Percentiles rank a stretch among this genome's conserved stretches.
Evolutionary conservation across 139 green algal genomes (phyloP).

Genomic region (Asterochloris erici): DNA sequence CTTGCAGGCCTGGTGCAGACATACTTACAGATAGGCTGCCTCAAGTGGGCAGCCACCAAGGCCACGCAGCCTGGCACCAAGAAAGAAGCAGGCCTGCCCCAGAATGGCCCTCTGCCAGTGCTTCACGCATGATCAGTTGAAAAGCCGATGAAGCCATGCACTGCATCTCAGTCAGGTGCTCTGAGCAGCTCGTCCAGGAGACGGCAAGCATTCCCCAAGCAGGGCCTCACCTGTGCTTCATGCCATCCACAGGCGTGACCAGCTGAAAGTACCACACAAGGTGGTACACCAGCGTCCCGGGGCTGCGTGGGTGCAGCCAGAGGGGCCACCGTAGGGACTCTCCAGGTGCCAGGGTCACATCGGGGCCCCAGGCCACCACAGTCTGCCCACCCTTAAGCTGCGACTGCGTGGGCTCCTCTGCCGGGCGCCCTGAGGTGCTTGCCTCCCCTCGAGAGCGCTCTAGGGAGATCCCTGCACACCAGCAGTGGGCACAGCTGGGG

Average conservation of each 20-base stretch:
- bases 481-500: background rate
- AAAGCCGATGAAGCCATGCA: background rate
- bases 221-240: slow-evolving; percentile 14
- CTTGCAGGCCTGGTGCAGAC: background rate
- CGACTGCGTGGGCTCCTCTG: slow-evolving; percentile 10
- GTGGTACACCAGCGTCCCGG: slow-evolving; percentile 37
- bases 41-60: no score
- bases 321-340: slow-evolving; percentile 39
- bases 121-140: background rate
- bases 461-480: background rate
- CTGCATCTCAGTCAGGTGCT: background rate
- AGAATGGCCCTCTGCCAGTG: background rate
- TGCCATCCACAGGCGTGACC: slow-evolving; percentile 14
- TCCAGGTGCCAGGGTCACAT: slow-evolving; percentile 29
- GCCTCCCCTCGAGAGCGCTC: background rate
- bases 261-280: slow-evolving; percentile 54
- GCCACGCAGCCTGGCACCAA: background rate
- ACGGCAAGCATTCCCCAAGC: background rate
- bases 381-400: slow-evolving; percentile 5
- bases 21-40: background rate
- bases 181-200: background rate
- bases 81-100: background rate
- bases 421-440: background rate
- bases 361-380: slow-evolving; percentile 22
- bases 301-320: slow-evolving; percentile 47